Percentiles rank a stretch among this genome's conserved stretches.
Evolutionary conservation across 106 monocot species (phyloP).

Genomic region (Platanthera zijinensis): DNA sequence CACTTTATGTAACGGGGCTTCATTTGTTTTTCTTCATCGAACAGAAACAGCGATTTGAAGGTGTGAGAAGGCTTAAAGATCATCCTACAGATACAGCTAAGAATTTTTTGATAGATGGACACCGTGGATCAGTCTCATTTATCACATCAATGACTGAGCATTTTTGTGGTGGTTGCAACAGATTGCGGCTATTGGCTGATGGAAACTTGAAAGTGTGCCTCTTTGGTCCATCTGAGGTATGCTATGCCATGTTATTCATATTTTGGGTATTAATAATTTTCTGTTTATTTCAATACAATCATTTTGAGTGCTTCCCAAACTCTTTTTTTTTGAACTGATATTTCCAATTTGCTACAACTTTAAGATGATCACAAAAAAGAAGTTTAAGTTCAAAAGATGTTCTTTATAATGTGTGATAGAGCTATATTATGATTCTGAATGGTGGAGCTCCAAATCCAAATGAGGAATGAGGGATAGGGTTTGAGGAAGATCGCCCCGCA

Average conservation of each 20-base stretch:
- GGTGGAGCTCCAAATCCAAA: no score
- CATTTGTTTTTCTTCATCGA: background rate
- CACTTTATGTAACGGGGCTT: background rate
- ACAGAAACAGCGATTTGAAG: conserved; percentile 42
- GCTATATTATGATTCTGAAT: no score
- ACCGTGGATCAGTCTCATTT: conserved; percentile 81
- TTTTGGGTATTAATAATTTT: no score
- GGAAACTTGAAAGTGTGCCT: conserved; percentile 99
- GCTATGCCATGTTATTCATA: background rate
- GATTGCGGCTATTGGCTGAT: conserved; percentile 90
- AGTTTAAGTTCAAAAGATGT: no score
- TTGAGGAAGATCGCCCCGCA: no score
- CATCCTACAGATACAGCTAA: conserved; percentile 82
- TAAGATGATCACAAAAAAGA: no score
- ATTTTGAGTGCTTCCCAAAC: no score
- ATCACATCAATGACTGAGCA: conserved; percentile 98
- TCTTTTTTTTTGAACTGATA: no score
- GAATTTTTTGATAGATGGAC: conserved; percentile 84
- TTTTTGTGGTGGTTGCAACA: conserved; percentile 96
- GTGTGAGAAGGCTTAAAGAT: conserved; percentile 63
- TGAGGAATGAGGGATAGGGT: no score
- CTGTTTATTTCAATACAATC: no score
- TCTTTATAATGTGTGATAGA: no score
- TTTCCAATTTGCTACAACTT: no score
- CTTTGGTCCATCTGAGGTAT: conserved; percentile 99